Base-by-base conservation (phyloP, 2,329 filamentous ascomycete species). In the Claviceps pazoutovae region DNA sequence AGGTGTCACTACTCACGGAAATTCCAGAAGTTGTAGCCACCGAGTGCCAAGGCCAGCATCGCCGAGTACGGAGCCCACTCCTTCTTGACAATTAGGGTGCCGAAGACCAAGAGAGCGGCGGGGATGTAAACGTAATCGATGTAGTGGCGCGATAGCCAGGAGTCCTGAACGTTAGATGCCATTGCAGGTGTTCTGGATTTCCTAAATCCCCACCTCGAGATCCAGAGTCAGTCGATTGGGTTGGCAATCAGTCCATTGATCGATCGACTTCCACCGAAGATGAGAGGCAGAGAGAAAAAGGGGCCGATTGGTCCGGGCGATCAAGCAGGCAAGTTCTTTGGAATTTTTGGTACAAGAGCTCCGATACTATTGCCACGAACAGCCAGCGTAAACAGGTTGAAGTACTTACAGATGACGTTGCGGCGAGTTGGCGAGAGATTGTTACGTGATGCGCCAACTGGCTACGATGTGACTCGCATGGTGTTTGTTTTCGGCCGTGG, bases 51-150 rank as follows among this genome's bases (percentile, higher is more conserved):
- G 36, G 86, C 83, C 46, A 88, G 59, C 8, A 79, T 72, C 42
- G 82, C 74, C 7, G 88, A 87, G 66, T 84, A 87, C 4, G 81
- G 78, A 23, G 83, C 65, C 78, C 80, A 93, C 68, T 91, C 85
- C 58, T 72, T 75, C 78, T 94, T 94, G 60, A 89, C 74, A 61
- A 94, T 84, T 56, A 80, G 75, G 44, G 81, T 83, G 60, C 88
- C 88, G 50, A 88, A 68, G 54, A 96, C 72, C 54, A 95, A 71
- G 38, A 95, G 78, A 54, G 76, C 80, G n/a, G 83, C 84, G 56
- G 90, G 89, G 62, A 94, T 83, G 67, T 91, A 89, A 61, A 94
- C 79, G 64, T 85, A 86, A 68, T 88, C 81, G 64, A 91, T 70
- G 64, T 84, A 88, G 61, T 82, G 74, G 58, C 75, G 74, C 56